These are phyloP conservation scores for Fusarium sp. DNA, from an alignment of 2,329 filamentous ascomycete species.

Conservation along the genomic window DNA sequence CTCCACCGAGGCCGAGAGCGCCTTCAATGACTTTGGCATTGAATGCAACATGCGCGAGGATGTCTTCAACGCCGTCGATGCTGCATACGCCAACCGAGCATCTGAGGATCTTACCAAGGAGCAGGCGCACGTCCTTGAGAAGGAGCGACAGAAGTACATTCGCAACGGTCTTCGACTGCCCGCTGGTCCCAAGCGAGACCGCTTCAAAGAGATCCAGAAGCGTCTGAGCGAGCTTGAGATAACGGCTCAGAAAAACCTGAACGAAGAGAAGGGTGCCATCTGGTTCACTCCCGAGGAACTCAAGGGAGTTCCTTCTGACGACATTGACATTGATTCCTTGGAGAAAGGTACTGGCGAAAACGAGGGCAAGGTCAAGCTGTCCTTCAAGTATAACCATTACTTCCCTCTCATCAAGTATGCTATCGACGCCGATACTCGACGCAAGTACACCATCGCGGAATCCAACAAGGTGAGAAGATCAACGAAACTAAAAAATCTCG, in stretches of 20 bases:
- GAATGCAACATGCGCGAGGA: conserved; percentile 85
- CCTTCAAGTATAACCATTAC: conserved; percentile 85
- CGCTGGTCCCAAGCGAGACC: conserved; percentile 73
- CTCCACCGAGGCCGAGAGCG: conserved; percentile 77
- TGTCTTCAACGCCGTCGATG: conserved; percentile 73
- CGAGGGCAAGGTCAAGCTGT: conserved; percentile 77
- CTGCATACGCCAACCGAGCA: conserved; percentile 62
- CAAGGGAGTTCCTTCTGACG: conserved; percentile 77
- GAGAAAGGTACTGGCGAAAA: conserved; percentile 78
- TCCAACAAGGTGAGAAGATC: conserved; percentile 73
- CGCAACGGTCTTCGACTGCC: conserved; percentile 78
- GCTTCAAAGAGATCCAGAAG: conserved; percentile 90
- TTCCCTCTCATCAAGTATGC: conserved; percentile 83
- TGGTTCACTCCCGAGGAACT: conserved; percentile 81
- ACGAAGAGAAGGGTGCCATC: conserved; percentile 82
- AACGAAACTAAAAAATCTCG: neutral
- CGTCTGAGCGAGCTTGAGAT: conserved; percentile 78
- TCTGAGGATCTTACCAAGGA: conserved; percentile 70
- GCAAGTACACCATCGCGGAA: conserved; percentile 75
- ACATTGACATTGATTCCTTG: conserved; percentile 68
- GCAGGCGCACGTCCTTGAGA: conserved; percentile 76
- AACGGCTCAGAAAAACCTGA: conserved; percentile 80
- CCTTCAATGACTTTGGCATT: conserved; percentile 80
- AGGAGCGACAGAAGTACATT: conserved; percentile 80
- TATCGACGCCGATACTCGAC: conserved; percentile 72